phyloP scores from a whole-genome alignment of 2,329 filamentous ascomycete species.

The Ceratocystis destructans region DNA sequence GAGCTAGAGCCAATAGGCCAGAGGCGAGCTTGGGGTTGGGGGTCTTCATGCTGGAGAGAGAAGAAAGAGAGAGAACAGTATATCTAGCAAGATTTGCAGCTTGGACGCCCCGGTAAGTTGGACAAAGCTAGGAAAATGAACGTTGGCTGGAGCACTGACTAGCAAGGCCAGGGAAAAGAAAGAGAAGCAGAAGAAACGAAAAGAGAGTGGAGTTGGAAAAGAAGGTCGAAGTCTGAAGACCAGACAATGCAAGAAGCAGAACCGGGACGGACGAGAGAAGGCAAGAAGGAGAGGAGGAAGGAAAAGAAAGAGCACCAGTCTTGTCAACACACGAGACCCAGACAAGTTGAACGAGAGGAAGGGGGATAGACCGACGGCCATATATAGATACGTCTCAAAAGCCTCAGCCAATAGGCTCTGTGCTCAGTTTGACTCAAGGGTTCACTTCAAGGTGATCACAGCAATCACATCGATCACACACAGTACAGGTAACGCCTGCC shows the following conservation, averaged over 20 bases:
- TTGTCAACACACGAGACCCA: neutral
- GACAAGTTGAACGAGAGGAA: neutral
- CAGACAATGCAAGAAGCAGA: neutral
- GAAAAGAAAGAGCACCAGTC: no score
- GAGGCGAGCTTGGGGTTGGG: conserved; percentile 18
- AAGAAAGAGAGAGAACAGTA: neutral
- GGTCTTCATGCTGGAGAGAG: conserved; percentile 27
- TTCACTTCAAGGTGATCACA: no score
- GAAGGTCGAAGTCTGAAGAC: neutral
- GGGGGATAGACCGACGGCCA: neutral
- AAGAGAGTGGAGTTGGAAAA: neutral
- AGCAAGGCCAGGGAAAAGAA: neutral
- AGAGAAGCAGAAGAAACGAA: neutral
- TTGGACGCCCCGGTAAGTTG: conserved; percentile 23
- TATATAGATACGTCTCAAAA: neutral
- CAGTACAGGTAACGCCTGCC: neutral
- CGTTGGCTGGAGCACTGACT: neutral
- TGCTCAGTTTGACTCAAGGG: no score
- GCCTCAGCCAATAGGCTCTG: no score
- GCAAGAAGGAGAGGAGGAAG: neutral
- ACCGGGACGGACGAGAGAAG: neutral
- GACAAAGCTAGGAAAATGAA: conserved; percentile 19
- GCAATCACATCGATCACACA: no score
- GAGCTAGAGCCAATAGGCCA: conserved; percentile 19
- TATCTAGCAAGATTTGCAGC: neutral